phyloP scores from a whole-genome alignment of 2,329 filamentous ascomycete genomes.

The Fusarium sp. region DNA sequence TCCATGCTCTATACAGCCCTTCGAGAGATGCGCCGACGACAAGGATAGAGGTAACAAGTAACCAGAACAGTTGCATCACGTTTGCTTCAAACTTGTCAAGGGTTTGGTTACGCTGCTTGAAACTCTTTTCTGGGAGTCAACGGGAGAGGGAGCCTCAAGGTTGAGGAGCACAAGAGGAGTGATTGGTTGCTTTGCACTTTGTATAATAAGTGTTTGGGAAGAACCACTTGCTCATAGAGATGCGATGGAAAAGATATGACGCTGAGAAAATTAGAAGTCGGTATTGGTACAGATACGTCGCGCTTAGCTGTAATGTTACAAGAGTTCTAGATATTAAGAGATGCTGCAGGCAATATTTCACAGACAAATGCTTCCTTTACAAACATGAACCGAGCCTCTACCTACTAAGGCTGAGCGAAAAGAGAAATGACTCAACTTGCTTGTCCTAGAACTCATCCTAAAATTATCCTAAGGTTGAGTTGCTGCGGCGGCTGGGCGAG shows the following conservation, averaged over 20 bases:
- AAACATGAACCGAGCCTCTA: not conserved
- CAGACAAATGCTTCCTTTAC: fast-evolving
- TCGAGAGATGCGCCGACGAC: not conserved
- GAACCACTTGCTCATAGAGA: not conserved
- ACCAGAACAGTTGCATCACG: fast-evolving
- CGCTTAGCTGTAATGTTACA: fast-evolving
- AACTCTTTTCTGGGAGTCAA: not conserved
- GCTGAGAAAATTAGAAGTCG: not conserved
- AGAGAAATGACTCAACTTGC: not conserved
- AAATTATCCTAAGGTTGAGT: not conserved
- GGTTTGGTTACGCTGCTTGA: too few relatives aligned
- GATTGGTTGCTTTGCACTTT: not conserved
- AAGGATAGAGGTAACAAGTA: not conserved
- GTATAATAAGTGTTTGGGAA: not conserved
- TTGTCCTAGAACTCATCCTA: not conserved
- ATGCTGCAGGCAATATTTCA: not conserved
- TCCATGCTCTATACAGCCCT: not conserved
- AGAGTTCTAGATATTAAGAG: not conserved
- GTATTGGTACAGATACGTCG: not conserved
- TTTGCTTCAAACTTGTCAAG: not conserved
- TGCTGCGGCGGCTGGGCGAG: fast-evolving
- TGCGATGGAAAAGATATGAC: fast-evolving
- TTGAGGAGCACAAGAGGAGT: not conserved
- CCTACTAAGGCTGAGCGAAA: not conserved
- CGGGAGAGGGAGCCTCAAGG: not conserved